These are phyloP conservation scores for Pseudocercospora pini-densiflorae DNA, from an alignment of 2,329 filamentous ascomycete species.

Conservation along the genomic window DNA sequence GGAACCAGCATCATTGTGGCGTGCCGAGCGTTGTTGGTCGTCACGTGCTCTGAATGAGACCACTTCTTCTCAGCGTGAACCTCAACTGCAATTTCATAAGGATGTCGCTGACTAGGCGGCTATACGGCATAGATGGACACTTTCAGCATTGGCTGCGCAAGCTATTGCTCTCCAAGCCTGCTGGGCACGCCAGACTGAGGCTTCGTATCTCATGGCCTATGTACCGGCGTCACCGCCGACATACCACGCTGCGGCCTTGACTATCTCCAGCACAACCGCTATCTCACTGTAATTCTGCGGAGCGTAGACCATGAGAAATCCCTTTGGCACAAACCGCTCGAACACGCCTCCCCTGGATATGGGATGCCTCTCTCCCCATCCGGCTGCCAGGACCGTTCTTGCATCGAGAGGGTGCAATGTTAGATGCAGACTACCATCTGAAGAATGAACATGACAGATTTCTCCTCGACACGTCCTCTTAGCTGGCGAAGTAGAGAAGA, in stretches of 20 bases:
- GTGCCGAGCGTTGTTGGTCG: neutral
- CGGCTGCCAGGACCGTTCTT: constrained; percentile 69
- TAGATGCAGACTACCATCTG: constrained; percentile 77
- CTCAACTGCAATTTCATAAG: neutral
- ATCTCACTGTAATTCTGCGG: constrained; percentile 72
- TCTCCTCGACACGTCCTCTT: constrained; percentile 79
- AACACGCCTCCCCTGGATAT: constrained; percentile 70
- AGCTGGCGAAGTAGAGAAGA: constrained; percentile 70
- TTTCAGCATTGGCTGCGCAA: neutral
- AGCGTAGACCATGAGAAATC: constrained; percentile 83
- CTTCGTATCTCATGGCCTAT: neutral
- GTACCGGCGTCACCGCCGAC: constrained; percentile 39
- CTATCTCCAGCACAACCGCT: constrained; percentile 67
- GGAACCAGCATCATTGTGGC: neutral
- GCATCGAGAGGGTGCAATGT: constrained; percentile 80
- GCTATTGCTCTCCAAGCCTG: neutral
- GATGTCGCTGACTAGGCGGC: too few relatives aligned
- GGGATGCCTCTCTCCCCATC: constrained; percentile 76
- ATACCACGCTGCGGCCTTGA: constrained; percentile 77
- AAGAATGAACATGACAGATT: constrained; percentile 78
- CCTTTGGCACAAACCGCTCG: constrained; percentile 69
- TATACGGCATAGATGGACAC: too few relatives aligned
- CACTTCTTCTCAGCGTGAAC: too few relatives aligned
- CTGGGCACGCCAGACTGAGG: neutral
- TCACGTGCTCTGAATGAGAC: neutral